Base-by-base conservation (phyloP, 2,329 filamentous ascomycete genomes). In the Aureobasidium uvarum region DNA sequence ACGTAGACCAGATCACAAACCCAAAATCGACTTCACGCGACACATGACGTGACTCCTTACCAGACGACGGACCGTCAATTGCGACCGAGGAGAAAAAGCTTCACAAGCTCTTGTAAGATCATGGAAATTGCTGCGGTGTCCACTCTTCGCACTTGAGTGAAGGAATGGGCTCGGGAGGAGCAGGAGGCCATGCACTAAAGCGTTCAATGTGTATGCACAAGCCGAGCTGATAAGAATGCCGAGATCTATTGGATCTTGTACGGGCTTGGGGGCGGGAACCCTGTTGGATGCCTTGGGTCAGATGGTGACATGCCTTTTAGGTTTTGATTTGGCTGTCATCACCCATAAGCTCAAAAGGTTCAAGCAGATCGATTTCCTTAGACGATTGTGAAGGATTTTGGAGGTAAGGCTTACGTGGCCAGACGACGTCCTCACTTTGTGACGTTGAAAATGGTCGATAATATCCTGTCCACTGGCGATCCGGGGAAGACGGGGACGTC, bases 191-290 rank as follows among this genome's bases (percentile, higher is more conserved):
- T 6, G 28, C 56, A 58, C 20, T 20, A 20, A 45, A 23, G n/a
- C 23, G 20, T 14, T 31, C 38, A 41, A 25, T 45, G 39, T 14
- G n/a, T 31, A 36, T 48, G 43, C n/a, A 23, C 41, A 58, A 41
- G 25, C 20, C 52, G 25, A 59, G 55, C 55, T 59, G 55, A 60
- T 60, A 60, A 60, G 41, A 14, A 28, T 60, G 41, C 43, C 41
- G 43, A 46, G 56, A 60, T 60, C 20, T 46, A 60, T 46, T 60
- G 56, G 56, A 38, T 60, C 56, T 60, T 60, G 56, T 36, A 28
- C 33, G 13, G 43, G 56, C 56, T 60, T 28, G 41, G 20, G 23
- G 39, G 54, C 54, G 54, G 54, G 25, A 45, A 58, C 23, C 43
- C 25, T 60, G 28, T 60, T 48, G 31, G 43, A 2, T 14, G 23